phyloP scores from a whole-genome alignment of 352 stramenopile genomes.

The Phytopythium kandeliae region DNA sequence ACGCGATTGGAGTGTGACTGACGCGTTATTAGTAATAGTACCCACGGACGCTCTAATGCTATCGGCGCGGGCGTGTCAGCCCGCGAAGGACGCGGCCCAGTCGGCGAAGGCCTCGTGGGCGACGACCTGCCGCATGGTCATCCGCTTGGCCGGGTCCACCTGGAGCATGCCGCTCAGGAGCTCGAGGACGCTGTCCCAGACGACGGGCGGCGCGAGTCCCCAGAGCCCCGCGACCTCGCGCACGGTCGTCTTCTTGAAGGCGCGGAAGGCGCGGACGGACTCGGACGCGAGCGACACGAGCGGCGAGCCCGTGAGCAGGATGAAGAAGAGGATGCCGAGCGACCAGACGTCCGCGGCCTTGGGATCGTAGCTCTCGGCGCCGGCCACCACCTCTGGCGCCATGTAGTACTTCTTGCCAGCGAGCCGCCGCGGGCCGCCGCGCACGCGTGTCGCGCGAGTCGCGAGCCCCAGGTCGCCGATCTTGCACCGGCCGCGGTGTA shows the following conservation, averaged over 20 bases:
- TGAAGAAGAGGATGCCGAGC: constrained; percentile 30
- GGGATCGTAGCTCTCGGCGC: constrained; percentile 23
- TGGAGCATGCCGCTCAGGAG: constrained; percentile 24
- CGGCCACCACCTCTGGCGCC: constrained; percentile 37
- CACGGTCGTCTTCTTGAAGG: constrained; percentile 21
- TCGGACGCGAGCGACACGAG: constrained; percentile 24
- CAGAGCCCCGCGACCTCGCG: constrained; percentile 19
- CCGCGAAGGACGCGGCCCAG: background rate
- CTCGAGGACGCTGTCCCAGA: constrained; percentile 15
- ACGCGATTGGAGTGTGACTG: too few species aligned
- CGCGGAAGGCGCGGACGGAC: constrained; percentile 21
- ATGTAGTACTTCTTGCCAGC: constrained; percentile 54
- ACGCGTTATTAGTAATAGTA: background rate
- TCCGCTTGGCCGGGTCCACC: constrained; percentile 18
- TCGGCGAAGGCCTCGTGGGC: constrained; percentile 12
- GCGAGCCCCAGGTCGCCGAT: constrained; percentile 41
- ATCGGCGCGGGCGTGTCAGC: background rate
- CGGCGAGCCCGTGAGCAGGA: constrained; percentile 33
- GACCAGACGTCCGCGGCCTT: constrained; percentile 33
- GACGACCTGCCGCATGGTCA: constrained; percentile 16
- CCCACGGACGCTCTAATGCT: background rate
- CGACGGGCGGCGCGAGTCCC: constrained; percentile 13
- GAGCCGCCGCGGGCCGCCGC: constrained; percentile 15
- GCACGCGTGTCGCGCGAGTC: constrained; percentile 22
- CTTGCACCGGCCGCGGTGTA: constrained; percentile 30